phyloP scores from a whole-genome alignment of 2,329 filamentous ascomycete species.

The Penicillium corylophilum region DNA sequence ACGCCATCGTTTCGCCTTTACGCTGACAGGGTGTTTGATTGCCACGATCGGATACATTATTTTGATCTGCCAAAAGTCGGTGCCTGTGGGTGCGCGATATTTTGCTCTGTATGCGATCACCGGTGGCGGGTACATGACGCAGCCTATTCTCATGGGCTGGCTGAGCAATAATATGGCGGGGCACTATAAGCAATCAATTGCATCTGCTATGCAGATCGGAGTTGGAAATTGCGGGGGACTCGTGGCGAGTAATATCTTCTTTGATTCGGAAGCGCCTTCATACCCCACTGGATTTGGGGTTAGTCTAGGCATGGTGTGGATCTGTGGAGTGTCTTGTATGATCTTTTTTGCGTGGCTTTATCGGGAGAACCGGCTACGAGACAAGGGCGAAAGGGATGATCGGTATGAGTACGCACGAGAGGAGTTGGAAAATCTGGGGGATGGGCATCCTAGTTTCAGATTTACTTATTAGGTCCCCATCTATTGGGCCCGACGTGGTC shows the following conservation, averaged over 20 bases:
- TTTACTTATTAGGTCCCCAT: slow-evolving; percentile 31
- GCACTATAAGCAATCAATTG: slow-evolving; percentile 58
- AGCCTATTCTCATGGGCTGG: slow-evolving; percentile 58
- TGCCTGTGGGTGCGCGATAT: slow-evolving; percentile 53
- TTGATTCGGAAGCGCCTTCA: slow-evolving; percentile 27
- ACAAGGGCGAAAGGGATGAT: slow-evolving; percentile 36
- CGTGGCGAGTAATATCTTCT: slow-evolving; percentile 37
- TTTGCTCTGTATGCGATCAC: slow-evolving; percentile 57
- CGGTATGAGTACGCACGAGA: slow-evolving; percentile 34
- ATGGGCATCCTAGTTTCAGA: slow-evolving; percentile 40
- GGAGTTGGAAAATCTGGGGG: slow-evolving; percentile 40
- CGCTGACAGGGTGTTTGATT: slow-evolving; percentile 51
- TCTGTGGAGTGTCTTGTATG: slow-evolving; percentile 32
- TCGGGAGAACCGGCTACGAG: slow-evolving; percentile 40
- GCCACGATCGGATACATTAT: slow-evolving; percentile 57
- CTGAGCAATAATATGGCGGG: slow-evolving; percentile 58
- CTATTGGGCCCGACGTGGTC: neutral
- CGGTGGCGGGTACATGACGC: slow-evolving; percentile 54
- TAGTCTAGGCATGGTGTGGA: slow-evolving; percentile 35
- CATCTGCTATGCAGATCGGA: slow-evolving; percentile 52
- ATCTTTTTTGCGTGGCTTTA: slow-evolving; percentile 32
- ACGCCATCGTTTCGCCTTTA: slow-evolving; percentile 56
- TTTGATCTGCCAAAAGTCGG: slow-evolving; percentile 49
- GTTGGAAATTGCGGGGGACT: slow-evolving; percentile 37
- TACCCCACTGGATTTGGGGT: slow-evolving; percentile 30